These are phyloP conservation scores for Zygoascus meyerae DNA, from an alignment of 1,139 yeast species.

Conservation along the genomic window DNA sequence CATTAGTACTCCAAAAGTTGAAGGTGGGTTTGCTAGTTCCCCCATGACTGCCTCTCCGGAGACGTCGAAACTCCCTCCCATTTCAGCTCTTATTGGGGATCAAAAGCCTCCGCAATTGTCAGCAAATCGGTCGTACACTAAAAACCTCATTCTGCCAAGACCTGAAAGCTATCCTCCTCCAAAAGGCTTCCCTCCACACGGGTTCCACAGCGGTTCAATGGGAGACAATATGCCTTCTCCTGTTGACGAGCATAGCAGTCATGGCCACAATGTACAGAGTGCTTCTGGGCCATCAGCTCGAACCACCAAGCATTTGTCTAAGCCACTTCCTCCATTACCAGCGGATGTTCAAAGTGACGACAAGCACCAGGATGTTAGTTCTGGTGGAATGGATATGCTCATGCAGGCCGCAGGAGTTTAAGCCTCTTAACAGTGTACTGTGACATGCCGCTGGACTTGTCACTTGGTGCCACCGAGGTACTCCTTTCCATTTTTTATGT, in stretches of 20 bases:
- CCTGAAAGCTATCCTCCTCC: slow-evolving; percentile 29
- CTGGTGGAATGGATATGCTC: slow-evolving; percentile 30
- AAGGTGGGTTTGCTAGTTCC: slow-evolving; percentile 11
- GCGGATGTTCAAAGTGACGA: slow-evolving; percentile 19
- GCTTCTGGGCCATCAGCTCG: slow-evolving; percentile 1
- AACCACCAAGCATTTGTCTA: slow-evolving; percentile 14
- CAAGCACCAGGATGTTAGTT: background rate
- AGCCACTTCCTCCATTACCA: slow-evolving; percentile 34
- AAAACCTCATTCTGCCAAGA: slow-evolving; percentile 26
- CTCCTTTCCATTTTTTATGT: too few species aligned
- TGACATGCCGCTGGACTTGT: too few species aligned
- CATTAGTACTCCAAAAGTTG: slow-evolving; percentile 22
- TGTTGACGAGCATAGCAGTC: slow-evolving; percentile 2
- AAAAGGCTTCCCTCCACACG: slow-evolving; percentile 14
- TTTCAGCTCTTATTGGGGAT: slow-evolving; percentile 17
- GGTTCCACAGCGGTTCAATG: slow-evolving; percentile 19
- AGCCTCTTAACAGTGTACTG: background rate
- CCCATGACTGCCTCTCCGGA: background rate
- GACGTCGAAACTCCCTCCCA: slow-evolving; percentile 18
- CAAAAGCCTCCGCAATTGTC: slow-evolving; percentile 24
- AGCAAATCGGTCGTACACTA: slow-evolving; percentile 27
- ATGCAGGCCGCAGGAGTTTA: slow-evolving; percentile 32
- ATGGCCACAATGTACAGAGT: slow-evolving; percentile 3
- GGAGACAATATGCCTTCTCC: slow-evolving; percentile 27
- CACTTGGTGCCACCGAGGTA: too few species aligned